Conservation (phyloP, 2,329 filamentous ascomycete genomes). For the Lachnellula willkommii region DNA sequence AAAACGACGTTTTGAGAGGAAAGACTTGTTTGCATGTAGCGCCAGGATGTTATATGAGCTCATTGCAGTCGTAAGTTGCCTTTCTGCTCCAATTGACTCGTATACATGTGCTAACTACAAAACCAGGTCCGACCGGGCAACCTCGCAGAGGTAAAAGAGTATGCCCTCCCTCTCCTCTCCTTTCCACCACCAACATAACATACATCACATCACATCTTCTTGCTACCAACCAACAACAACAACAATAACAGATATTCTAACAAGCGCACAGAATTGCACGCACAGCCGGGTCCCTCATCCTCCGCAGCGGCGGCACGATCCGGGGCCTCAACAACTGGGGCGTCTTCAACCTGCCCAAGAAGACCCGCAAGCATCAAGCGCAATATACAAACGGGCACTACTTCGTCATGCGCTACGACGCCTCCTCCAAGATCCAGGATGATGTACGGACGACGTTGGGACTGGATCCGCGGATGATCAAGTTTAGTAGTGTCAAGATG, state of each 20-base stretch:
- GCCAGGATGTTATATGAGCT: constrained; percentile 89
- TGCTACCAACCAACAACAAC: background rate
- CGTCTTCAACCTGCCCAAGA: constrained; percentile 77
- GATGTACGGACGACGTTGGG: constrained; percentile 69
- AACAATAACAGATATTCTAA: constrained; percentile 1
- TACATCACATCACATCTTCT: background rate
- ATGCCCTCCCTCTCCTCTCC: constrained; percentile 33
- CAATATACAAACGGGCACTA: constrained; percentile 85
- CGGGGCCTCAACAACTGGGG: constrained; percentile 96
- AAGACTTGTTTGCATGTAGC: constrained; percentile 13
- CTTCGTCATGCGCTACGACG: constrained; percentile 96
- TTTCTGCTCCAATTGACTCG: background rate
- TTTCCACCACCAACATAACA: background rate
- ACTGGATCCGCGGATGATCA: constrained; percentile 85
- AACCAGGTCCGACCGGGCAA: constrained; percentile 83
- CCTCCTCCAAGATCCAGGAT: constrained; percentile 66
- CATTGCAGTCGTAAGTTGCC: constrained; percentile 75
- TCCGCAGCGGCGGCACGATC: constrained; percentile 79
- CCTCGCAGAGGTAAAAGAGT: constrained; percentile 93
- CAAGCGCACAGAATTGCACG: constrained; percentile 66
- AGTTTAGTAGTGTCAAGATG: constrained; percentile 80
- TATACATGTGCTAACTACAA: constrained; percentile 14
- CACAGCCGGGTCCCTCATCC: constrained; percentile 75
- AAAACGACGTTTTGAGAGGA: background rate
- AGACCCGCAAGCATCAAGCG: constrained; percentile 73